Percentiles rank a stretch among this genome's conserved stretches.
Evolutionary conservation across 2,329 filamentous ascomycete species (phyloP).

Genomic region (Ascochyta rabiei): DNA sequence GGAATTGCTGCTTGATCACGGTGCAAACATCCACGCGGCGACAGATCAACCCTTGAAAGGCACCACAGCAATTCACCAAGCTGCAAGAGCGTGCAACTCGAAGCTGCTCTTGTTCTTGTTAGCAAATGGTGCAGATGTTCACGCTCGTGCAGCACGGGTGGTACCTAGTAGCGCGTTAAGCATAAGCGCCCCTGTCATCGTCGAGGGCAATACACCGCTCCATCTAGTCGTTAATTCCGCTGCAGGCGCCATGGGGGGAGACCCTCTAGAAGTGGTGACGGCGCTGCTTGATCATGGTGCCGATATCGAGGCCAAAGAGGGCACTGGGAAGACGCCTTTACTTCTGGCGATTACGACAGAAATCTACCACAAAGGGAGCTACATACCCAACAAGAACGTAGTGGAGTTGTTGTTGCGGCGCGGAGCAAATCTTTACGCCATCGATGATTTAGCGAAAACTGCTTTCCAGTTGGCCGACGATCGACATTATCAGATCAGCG

Average conservation of each 20-base stretch:
- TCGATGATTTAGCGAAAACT: slow-evolving; percentile 4
- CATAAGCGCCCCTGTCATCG: not conserved
- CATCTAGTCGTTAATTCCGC: slow-evolving; percentile 5
- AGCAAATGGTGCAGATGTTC: slow-evolving; percentile 8
- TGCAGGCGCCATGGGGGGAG: not conserved
- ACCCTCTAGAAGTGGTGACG: not conserved
- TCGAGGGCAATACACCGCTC: slow-evolving; percentile 4
- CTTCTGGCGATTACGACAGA: slow-evolving; percentile 6
- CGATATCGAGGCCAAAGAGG: too few relatives aligned
- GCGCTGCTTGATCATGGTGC: not conserved
- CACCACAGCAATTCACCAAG: slow-evolving; percentile 3
- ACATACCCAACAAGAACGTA: not conserved
- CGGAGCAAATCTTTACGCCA: slow-evolving; percentile 3
- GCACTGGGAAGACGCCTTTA: not conserved
- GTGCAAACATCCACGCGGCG: slow-evolving; percentile 6
- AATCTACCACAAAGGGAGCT: not conserved
- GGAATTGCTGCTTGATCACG: slow-evolving; percentile 6
- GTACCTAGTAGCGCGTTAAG: not conserved
- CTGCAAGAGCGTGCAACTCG: not conserved
- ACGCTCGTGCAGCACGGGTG: slow-evolving; percentile 3
- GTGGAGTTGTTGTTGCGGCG: slow-evolving; percentile 3
- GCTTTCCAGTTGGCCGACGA: slow-evolving; percentile 4
- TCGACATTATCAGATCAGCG: not conserved
- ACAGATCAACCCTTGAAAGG: not conserved
- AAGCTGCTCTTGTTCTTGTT: slow-evolving; percentile 3